These are phyloP conservation scores for Adansonia gregorii DNA, from an alignment of 441 rosid species.

Conservation along the genomic window DNA sequence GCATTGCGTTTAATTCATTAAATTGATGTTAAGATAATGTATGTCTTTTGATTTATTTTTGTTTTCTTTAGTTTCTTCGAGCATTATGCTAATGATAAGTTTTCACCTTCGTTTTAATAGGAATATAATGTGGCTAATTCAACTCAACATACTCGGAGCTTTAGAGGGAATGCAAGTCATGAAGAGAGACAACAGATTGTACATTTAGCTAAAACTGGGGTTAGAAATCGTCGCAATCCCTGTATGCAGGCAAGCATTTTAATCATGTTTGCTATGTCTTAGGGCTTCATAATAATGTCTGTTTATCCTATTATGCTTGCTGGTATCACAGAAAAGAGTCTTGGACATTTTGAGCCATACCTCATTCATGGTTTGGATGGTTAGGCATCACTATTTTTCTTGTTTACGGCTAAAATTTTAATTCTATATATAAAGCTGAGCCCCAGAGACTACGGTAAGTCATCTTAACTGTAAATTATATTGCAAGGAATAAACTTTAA, in stretches of 20 bases:
- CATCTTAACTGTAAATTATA: background rate
- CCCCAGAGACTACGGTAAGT: background rate
- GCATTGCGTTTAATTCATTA: constrained; percentile 16
- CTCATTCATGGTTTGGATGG: background rate
- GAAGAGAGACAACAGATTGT: constrained; percentile 66
- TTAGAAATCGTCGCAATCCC: constrained; percentile 84
- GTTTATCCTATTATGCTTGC: no score
- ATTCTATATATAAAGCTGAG: background rate
- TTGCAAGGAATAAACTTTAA: constrained; percentile 3
- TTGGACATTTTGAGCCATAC: background rate
- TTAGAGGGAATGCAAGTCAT: constrained; percentile 42
- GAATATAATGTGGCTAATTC: constrained; percentile 39
- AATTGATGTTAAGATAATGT: background rate
- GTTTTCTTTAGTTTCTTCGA: background rate
- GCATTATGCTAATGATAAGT: background rate
- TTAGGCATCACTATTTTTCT: background rate
- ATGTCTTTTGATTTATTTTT: background rate
- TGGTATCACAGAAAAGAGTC: background rate
- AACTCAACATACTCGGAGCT: constrained; percentile 39
- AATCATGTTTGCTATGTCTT: background rate
- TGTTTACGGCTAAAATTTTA: background rate
- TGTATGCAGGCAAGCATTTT: constrained; percentile 69
- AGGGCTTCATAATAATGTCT: no score
- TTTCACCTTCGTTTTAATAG: constrained; percentile 38
- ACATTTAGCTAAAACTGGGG: constrained; percentile 67